Evolutionary conservation across 768 basidiomycete genomes (phyloP).

Genomic region (Russula emetica): DNA sequence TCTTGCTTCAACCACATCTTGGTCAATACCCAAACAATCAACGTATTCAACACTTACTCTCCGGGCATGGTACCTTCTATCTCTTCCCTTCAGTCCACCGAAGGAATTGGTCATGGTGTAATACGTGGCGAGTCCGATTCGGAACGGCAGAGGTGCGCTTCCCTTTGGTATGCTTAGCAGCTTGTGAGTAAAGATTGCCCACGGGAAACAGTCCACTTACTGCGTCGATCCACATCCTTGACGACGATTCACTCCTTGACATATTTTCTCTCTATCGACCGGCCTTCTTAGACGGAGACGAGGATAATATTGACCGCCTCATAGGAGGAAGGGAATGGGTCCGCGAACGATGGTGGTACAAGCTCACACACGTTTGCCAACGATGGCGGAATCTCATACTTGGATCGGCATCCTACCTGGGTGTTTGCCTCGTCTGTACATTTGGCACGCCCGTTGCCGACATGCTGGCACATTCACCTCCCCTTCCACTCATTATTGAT

Average conservation of each 20-base stretch:
- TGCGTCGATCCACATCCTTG: neutral
- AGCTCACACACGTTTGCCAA: neutral
- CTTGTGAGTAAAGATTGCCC: neutral
- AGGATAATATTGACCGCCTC: neutral
- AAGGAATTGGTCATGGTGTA: neutral
- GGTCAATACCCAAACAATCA: too few species aligned
- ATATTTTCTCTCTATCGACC: neutral
- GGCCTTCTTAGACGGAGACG: neutral
- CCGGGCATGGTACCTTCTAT: neutral
- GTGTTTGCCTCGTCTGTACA: neutral
- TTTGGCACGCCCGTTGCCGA: neutral
- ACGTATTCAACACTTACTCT: neutral
- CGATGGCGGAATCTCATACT: neutral
- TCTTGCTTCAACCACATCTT: neutral
- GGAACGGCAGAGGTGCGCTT: neutral
- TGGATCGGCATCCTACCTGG: neutral
- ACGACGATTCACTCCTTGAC: neutral
- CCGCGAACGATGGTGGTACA: neutral
- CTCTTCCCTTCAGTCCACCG: neutral
- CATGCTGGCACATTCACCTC: neutral
- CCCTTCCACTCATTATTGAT: neutral
- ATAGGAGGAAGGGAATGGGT: neutral
- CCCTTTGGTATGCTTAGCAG: neutral
- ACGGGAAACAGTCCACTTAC: neutral
- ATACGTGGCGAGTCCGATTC: neutral